Percentiles rank a stretch among this genome's conserved stretches.
Evolutionary conservation across 2,329 filamentous ascomycete species (phyloP).

Genomic region (Metarhizium humberi): DNA sequence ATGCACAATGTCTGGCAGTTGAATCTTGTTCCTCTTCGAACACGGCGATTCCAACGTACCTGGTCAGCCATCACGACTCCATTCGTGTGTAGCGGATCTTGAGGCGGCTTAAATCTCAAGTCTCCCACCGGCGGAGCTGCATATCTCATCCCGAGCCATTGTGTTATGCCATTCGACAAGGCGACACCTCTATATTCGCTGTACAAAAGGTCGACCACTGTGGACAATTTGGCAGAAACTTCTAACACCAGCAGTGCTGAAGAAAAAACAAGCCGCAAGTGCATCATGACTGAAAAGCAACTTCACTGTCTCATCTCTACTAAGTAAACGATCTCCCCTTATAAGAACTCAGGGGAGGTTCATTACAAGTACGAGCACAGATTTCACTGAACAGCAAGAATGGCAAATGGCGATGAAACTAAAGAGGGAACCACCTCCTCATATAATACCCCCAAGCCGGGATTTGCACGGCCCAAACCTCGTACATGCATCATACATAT

Average conservation of each 20-base stretch:
- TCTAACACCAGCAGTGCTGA: background rate
- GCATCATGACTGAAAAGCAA: background rate
- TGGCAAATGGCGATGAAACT: background rate
- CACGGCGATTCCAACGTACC: slow-evolving; percentile 26
- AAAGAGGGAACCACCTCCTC: background rate
- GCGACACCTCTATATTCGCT: slow-evolving; percentile 52
- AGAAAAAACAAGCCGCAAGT: background rate
- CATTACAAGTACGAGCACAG: background rate
- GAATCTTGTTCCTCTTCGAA: background rate
- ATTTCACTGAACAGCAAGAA: background rate
- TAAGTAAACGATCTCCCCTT: background rate
- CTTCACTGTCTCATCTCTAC: background rate
- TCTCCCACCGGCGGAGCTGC: slow-evolving; percentile 58
- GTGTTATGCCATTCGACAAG: slow-evolving; percentile 47
- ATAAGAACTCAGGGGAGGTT: no score
- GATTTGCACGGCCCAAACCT: no score
- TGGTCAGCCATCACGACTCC: slow-evolving; percentile 43
- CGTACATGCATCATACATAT: no score
- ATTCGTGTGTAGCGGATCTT: slow-evolving; percentile 43
- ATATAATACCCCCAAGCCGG: background rate
- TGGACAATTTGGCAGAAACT: background rate
- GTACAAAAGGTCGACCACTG: slow-evolving; percentile 53
- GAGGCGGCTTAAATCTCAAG: slow-evolving; percentile 58
- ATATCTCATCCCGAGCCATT: slow-evolving; percentile 70
- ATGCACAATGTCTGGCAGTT: background rate